phyloP scores from a whole-genome alignment of 148 eudicot genomes.

The Tetragonia tetragonoides region DNA sequence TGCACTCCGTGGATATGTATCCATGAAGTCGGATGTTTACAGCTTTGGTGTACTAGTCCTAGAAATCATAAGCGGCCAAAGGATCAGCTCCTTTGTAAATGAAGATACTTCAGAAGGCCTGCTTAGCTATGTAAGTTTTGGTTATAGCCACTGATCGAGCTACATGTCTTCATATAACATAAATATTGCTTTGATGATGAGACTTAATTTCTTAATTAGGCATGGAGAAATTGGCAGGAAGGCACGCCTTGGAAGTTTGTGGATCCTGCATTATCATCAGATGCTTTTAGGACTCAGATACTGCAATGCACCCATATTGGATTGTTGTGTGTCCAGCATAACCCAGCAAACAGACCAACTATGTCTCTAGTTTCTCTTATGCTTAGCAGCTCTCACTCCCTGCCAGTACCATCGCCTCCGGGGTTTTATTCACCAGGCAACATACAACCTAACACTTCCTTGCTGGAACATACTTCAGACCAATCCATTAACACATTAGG shows the following conservation, averaged over 20 bases:
- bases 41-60: slow-evolving; percentile 35
- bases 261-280: slow-evolving; percentile 13
- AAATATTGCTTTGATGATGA: not conserved
- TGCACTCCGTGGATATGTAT: slow-evolving; percentile 19
- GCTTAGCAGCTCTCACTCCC: slow-evolving; percentile 4
- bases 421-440: not conserved
- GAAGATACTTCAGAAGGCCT: slow-evolving; percentile 17
- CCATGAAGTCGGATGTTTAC: slow-evolving; percentile 29
- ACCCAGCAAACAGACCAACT: slow-evolving; percentile 1
- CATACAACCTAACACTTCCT: not conserved
- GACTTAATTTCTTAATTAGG: slow-evolving; percentile 11
- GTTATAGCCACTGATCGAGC: not conserved
- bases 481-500: not conserved
- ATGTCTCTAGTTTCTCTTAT: not conserved
- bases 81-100: slow-evolving; percentile 8
- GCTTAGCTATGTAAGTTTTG: slow-evolving; percentile 5
- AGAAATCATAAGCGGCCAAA: slow-evolving; percentile 27
- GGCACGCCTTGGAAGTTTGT: slow-evolving; percentile 17
- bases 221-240: slow-evolving; percentile 33
- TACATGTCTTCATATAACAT: too few relatives aligned
- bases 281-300: slow-evolving; percentile 18
- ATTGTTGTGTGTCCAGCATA: not conserved
- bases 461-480: not conserved
- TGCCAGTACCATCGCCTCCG: not conserved
- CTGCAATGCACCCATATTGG: slow-evolving; percentile 30